phyloP scores from a whole-genome alignment of 371 early-diverging fungal genomes.

The Mucor circinelloides region DNA sequence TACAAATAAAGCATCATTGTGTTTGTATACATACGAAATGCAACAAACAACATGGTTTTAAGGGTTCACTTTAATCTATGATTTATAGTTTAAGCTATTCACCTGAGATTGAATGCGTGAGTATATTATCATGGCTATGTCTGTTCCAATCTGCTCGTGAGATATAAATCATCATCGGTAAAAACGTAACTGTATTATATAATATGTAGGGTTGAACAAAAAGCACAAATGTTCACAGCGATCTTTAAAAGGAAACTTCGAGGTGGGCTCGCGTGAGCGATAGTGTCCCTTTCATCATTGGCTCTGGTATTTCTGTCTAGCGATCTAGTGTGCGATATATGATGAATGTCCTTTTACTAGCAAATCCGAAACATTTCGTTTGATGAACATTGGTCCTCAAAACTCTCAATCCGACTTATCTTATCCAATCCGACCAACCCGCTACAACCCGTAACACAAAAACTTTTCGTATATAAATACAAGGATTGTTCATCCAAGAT shows the following conservation, averaged over 20 bases:
- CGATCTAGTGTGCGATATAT: background rate
- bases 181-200: background rate
- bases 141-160: too few species aligned
- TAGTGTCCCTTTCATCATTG: background rate
- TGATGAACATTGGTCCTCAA: conserved; percentile 14
- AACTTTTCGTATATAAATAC: conserved; percentile 1
- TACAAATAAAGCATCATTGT: background rate
- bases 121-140: background rate
- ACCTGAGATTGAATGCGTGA: background rate
- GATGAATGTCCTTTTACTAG: background rate
- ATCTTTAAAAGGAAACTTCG: background rate
- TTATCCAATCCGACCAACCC: conserved; percentile 19
- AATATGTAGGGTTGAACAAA: background rate
- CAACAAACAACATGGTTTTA: background rate
- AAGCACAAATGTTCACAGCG: background rate
- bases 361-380: conserved; percentile 11
- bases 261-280: conserved; percentile 8
- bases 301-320: background rate
- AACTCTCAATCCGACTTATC: conserved; percentile 12
- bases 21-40: background rate
- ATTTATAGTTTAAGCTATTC: background rate
- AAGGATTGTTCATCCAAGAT: background rate
- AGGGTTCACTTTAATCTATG: background rate
- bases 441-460: conserved; percentile 26
- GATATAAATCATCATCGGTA: background rate